Percentiles rank a stretch among this genome's conserved stretches.
Conservation (phyloP, 1,139 yeast species). For the Eremothecium cymbalariae region DNA sequence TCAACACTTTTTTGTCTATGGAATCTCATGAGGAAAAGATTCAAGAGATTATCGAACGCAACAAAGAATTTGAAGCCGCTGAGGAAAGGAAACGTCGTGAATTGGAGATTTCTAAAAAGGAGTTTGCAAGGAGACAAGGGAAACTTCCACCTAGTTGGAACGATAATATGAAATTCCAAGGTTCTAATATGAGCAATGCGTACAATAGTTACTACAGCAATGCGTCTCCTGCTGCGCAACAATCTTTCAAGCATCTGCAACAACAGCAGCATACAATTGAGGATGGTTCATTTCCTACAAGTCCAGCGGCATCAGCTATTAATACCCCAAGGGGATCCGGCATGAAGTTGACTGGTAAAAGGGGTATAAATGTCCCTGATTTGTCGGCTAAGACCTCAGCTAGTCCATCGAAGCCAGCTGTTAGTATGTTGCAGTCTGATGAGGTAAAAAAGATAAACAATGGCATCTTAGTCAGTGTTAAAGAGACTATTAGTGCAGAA, state of each 20-base stretch:
- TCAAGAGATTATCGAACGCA: constrained; percentile 94
- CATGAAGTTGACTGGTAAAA: constrained; percentile 22
- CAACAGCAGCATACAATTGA: constrained; percentile 15
- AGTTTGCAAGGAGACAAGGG: constrained; percentile 53
- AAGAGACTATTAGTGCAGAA: constrained; percentile 71
- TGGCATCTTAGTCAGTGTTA: constrained; percentile 70
- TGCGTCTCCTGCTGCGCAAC: constrained; percentile 33
- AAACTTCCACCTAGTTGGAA: constrained; percentile 20
- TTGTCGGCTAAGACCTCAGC: constrained; percentile 10
- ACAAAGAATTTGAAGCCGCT: constrained; percentile 93
- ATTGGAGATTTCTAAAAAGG: constrained; percentile 85
- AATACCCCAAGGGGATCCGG: constrained; percentile 18
- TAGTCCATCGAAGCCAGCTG: constrained; percentile 21
- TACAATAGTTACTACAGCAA: constrained; percentile 33
- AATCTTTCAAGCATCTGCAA: constrained; percentile 30
- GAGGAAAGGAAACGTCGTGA: constrained; percentile 97
- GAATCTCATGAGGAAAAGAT: constrained; percentile 98
- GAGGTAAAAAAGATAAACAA: constrained; percentile 41
- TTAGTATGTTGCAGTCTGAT: constrained; percentile 16
- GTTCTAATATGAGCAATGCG: constrained; percentile 26
- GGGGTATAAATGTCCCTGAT: constrained; percentile 19
- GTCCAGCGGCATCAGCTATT: constrained; percentile 5
- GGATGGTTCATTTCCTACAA: constrained; percentile 9
- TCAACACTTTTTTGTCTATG: constrained; percentile 88
- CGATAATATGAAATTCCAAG: constrained; percentile 19